phyloP scores from a whole-genome alignment of 805 yeast species.

The Cyberlindnera euphorbiiphila region DNA sequence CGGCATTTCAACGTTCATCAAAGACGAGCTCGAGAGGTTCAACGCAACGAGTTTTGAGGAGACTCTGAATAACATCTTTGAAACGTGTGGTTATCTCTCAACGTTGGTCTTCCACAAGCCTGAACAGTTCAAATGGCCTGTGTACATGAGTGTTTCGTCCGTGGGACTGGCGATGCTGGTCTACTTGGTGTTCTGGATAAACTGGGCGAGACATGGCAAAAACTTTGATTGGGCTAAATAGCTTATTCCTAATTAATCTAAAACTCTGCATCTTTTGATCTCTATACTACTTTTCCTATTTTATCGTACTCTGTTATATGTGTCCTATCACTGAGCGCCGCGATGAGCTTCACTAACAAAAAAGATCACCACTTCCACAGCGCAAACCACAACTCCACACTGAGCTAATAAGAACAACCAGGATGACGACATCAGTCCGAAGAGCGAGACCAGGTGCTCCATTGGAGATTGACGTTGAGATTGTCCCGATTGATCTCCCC shows the following conservation, averaged over 20 bases:
- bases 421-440: neutral
- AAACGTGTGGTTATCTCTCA: slow-evolving; percentile 26
- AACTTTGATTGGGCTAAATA: no score
- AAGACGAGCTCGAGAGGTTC: slow-evolving; percentile 29
- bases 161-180: slow-evolving; percentile 10
- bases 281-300: no score
- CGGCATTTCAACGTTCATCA: slow-evolving; percentile 32
- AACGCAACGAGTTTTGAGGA: slow-evolving; percentile 34
- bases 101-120: slow-evolving; percentile 32
- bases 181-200: slow-evolving; percentile 9
- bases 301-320: no score
- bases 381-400: neutral
- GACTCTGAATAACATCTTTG: slow-evolving; percentile 31
- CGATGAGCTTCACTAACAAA: no score
- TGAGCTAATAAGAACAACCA: neutral
- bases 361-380: no score
- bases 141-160: slow-evolving; percentile 16
- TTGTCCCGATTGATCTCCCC: slow-evolving; percentile 39
- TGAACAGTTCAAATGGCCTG: slow-evolving; percentile 29
- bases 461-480: slow-evolving; percentile 9
- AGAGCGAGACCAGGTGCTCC: neutral
- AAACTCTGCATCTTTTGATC: no score
- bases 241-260: no score
- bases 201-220: neutral
- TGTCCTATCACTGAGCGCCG: no score